Percentiles rank a stretch among this genome's conserved stretches.
phyloP scores from a whole-genome alignment of 2,329 filamentous ascomycete genomes.

The Sarocladiaceae sp. region DNA sequence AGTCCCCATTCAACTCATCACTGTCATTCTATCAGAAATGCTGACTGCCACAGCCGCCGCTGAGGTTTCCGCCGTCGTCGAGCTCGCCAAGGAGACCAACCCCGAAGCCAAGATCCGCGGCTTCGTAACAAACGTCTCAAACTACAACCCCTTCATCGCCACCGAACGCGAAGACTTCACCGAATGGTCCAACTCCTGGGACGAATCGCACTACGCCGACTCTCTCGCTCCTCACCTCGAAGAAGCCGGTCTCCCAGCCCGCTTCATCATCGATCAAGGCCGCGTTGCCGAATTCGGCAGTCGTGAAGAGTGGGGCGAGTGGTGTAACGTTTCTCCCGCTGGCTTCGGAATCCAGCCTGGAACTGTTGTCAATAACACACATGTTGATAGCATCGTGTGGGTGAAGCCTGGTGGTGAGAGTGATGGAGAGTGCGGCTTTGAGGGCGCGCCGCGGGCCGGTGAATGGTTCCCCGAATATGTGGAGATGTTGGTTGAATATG shows the following conservation, averaged over 20 bases:
- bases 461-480: conserved; percentile 38
- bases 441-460: conserved; percentile 32
- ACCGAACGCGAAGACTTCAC: conserved; percentile 34
- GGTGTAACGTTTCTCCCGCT: conserved; percentile 38
- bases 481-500: conserved; percentile 35
- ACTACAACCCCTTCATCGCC: conserved; percentile 35
- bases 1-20: conserved; percentile 2
- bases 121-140: conserved; percentile 41
- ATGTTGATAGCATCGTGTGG: conserved; percentile 40
- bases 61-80: conserved; percentile 34
- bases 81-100: conserved; percentile 23
- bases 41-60: conserved; percentile 26
- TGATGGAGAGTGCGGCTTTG: conserved; percentile 34
- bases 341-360: conserved; percentile 34
- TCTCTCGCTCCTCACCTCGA: conserved; percentile 33
- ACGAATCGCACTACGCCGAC: conserved; percentile 35
- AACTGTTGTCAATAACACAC: conserved; percentile 28
- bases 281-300: conserved; percentile 32
- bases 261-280: conserved; percentile 42
- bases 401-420: conserved; percentile 41
- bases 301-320: conserved; percentile 35
- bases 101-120: conserved; percentile 29
- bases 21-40: neutral
- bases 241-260: conserved; percentile 32
- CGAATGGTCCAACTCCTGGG: conserved; percentile 33